phyloP scores from a whole-genome alignment of 1,284 basidiomycete species.

The Cystobasidium slooffiae region DNA sequence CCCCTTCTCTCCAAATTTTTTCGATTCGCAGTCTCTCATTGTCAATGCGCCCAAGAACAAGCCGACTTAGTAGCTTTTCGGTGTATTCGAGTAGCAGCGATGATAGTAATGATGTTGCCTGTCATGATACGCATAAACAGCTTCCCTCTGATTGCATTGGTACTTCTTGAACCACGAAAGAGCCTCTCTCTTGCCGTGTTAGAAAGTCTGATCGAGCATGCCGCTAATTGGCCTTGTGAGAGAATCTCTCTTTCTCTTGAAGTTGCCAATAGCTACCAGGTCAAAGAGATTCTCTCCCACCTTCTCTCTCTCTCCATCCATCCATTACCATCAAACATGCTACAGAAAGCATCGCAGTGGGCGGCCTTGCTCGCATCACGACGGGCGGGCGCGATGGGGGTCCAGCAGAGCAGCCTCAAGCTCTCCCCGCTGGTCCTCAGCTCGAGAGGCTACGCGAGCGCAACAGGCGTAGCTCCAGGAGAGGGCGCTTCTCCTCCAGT shows the following conservation, averaged over 20 bases:
- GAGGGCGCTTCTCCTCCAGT: slow-evolving; percentile 6
- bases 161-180: too few relatives aligned
- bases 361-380: slow-evolving; percentile 25
- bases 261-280: too few relatives aligned
- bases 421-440: slow-evolving; percentile 33
- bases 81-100: not conserved
- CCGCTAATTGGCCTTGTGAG: too few relatives aligned
- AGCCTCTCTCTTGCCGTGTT: too few relatives aligned
- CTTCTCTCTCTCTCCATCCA: not conserved
- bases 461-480: slow-evolving; percentile 5
- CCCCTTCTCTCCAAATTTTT: not conserved
- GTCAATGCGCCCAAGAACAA: slow-evolving; percentile 34
- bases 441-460: slow-evolving; percentile 17
- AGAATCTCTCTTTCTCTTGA: too few relatives aligned
- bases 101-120: not conserved
- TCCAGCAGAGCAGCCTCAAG: slow-evolving; percentile 21
- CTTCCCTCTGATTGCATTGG: not conserved
- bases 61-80: slow-evolving; percentile 30
- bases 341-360: slow-evolving; percentile 33
- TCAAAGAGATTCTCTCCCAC: not conserved
- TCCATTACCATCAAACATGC: slow-evolving; percentile 2
- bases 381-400: slow-evolving; percentile 20
- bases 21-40: slow-evolving; percentile 31
- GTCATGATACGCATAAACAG: not conserved
- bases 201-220: too few relatives aligned